Evolutionary conservation across 2,329 filamentous ascomycete species (phyloP).

Genomic region (Aphanoascus verrucosus): DNA sequence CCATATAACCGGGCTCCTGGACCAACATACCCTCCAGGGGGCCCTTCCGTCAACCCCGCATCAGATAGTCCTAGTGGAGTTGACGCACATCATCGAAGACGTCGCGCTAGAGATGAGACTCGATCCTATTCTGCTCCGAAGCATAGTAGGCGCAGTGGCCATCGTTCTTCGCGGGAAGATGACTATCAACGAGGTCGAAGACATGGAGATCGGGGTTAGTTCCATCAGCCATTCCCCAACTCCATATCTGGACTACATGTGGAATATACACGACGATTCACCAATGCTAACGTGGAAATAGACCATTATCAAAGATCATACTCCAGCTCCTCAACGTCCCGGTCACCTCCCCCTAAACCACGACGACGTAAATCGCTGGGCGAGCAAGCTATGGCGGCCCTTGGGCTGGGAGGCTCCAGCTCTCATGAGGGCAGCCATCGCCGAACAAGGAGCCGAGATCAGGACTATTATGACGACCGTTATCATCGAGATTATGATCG

Average conservation of each 20-base stretch:
- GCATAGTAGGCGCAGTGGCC: neutral
- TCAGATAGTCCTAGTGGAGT: neutral
- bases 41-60: neutral
- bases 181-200: conserved; percentile 3
- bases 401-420: conserved; percentile 53
- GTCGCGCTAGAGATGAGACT: neutral
- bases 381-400: conserved; percentile 42
- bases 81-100: conserved; percentile 1
- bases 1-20: neutral
- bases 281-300: neutral
- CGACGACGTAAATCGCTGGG: conserved; percentile 39
- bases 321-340: conserved; percentile 27
- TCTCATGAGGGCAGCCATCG: conserved; percentile 25
- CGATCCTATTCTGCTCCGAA: conserved; percentile 3
- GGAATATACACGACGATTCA: neutral
- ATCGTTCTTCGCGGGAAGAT: neutral
- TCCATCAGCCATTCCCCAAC: neutral
- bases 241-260: too few species aligned
- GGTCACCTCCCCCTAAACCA: conserved; percentile 32
- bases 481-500: conserved; percentile 26
- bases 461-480: conserved; percentile 28
- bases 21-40: neutral
- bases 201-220: conserved; percentile 27
- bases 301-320: conserved; percentile 23
- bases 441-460: conserved; percentile 1